phyloP scores from a whole-genome alignment of 2,329 filamentous ascomycete species.

The Monosporascus sp. region DNA sequence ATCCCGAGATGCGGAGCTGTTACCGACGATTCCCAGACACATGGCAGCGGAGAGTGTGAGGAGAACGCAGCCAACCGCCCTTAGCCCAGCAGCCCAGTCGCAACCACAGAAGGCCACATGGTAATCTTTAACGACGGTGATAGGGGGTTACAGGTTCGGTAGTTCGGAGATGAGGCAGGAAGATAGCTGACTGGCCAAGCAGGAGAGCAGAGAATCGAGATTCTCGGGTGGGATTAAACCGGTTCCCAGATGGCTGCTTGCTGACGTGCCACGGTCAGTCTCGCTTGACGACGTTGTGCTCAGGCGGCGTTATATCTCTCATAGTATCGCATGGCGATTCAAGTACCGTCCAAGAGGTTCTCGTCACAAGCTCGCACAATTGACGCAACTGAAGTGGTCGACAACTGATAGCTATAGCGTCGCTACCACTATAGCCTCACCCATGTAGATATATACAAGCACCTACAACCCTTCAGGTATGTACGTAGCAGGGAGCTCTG shows the following conservation, averaged over 20 bases:
- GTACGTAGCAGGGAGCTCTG: not conserved
- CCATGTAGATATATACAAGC: not conserved
- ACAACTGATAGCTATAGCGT: not conserved
- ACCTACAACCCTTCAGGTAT: not conserved
- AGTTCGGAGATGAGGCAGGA: not conserved
- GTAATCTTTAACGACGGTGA: not conserved
- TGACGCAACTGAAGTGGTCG: not conserved
- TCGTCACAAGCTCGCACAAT: not conserved
- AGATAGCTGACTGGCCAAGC: not conserved
- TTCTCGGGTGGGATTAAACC: not conserved
- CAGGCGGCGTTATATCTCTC: not conserved
- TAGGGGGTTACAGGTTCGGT: not conserved
- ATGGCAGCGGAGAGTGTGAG: not conserved
- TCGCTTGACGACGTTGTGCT: not conserved
- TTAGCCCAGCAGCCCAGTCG: not conserved
- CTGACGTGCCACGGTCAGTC: not conserved
- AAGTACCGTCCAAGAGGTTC: not conserved
- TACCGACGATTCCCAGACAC: not conserved
- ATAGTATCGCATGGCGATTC: not conserved
- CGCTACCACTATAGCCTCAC: not conserved
- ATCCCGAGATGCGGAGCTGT: not conserved
- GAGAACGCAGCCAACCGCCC: not conserved
- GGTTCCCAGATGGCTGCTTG: not conserved
- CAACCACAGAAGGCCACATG: not conserved
- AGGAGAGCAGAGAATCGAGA: not conserved